Evolutionary conservation across 257 asterid species (phyloP).

Genomic region (Solanum medicagineum): DNA sequence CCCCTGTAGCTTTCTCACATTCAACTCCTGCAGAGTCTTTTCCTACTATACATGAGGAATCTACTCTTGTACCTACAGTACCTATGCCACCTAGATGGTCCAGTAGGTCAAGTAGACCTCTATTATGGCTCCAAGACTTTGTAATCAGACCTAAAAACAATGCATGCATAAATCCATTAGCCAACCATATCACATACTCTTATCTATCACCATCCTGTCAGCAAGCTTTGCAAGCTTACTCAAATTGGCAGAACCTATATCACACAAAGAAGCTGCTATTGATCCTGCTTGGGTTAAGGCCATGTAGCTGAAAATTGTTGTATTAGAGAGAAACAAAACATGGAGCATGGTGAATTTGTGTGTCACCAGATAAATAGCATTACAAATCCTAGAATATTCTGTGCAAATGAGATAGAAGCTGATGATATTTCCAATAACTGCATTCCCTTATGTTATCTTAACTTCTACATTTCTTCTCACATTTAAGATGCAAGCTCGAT

Average conservation of each 20-base stretch:
- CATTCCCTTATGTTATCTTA: neutral
- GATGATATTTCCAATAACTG: neutral
- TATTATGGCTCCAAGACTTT: neutral
- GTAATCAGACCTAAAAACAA: neutral
- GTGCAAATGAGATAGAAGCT: constrained; percentile 55
- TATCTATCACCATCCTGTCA: accelerated
- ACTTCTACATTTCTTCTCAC: neutral
- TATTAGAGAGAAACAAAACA: no score
- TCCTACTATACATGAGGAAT: no score
- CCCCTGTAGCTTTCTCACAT: neutral
- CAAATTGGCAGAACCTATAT: neutral
- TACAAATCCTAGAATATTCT: constrained; percentile 78
- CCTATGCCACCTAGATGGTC: neutral
- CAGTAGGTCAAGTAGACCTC: neutral
- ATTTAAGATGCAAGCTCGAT: neutral
- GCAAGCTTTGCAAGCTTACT: neutral
- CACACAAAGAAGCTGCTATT: no score
- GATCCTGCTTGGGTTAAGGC: no score
- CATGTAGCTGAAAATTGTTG: no score
- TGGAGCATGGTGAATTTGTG: neutral
- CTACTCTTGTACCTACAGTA: neutral
- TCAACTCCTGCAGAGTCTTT: no score
- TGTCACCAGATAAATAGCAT: constrained; percentile 52
- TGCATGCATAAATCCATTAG: neutral
- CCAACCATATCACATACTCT: neutral